Conservation (phyloP, 345 rosid species). For the Hirschfeldia incana region DNA sequence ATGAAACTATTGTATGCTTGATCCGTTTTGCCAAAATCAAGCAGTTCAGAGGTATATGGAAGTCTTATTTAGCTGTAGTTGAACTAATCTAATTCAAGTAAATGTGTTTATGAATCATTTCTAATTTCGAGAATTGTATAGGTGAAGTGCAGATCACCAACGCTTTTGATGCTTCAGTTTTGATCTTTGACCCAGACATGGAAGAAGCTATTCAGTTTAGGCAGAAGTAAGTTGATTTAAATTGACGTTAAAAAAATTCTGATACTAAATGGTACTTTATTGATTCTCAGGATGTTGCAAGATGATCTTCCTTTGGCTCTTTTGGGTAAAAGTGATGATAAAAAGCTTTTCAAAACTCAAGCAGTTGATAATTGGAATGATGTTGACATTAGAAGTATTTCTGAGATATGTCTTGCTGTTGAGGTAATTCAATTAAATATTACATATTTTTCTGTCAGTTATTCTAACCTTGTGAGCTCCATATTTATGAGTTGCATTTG, state of each 20-base stretch:
- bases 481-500: not conserved
- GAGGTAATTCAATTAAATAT: not conserved
- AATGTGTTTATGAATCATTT: too few species aligned
- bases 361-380: not conserved
- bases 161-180: not conserved
- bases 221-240: not conserved
- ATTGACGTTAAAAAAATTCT: not conserved
- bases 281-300: not conserved
- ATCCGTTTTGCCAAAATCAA: not conserved
- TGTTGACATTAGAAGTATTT: not conserved
- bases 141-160: not conserved
- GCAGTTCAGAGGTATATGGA: not conserved
- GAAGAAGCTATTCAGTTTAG: not conserved
- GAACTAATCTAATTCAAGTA: too few species aligned
- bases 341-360: not conserved
- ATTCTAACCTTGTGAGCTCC: not conserved
- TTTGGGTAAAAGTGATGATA: not conserved
- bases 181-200: not conserved
- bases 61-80: too few species aligned
- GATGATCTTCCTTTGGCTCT: not conserved
- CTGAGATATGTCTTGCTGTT: not conserved
- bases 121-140: not conserved
- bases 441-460: not conserved
- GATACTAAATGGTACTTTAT: not conserved
- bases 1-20: not conserved